Evolutionary conservation across 805 yeast genomes (phyloP).

Genomic region (Kluyveromyces dobzhanskii): DNA sequence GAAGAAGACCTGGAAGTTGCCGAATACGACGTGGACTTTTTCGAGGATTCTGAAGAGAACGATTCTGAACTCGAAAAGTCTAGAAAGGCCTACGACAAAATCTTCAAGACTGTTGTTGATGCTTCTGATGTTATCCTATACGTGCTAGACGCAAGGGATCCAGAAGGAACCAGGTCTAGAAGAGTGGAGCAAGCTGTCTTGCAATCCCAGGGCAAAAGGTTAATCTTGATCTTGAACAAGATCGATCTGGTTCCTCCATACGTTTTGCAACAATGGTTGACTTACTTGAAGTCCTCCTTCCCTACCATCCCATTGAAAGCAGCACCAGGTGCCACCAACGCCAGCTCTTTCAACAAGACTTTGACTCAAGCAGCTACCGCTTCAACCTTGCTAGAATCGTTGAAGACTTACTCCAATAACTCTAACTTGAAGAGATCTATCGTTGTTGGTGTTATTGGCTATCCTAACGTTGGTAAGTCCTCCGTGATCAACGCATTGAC

Average conservation of each 20-base stretch:
- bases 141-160: conserved; percentile 96
- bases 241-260: conserved; percentile 87
- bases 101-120: conserved; percentile 88
- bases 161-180: conserved; percentile 87
- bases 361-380: conserved; percentile 68
- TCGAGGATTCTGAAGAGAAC: conserved; percentile 36
- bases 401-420: conserved; percentile 78
- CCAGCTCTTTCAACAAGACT: conserved; percentile 62
- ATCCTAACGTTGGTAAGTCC: conserved; percentile 95
- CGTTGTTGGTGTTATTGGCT: conserved; percentile 92
- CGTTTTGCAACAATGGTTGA: conserved; percentile 76
- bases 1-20: conserved; percentile 39
- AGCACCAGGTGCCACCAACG: conserved; percentile 62
- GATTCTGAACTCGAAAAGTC: conserved; percentile 56
- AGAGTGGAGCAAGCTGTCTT: conserved; percentile 86
- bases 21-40: conserved; percentile 41
- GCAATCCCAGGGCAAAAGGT: conserved; percentile 65
- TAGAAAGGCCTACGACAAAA: conserved; percentile 86
- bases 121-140: conserved; percentile 85
- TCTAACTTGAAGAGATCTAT: conserved; percentile 82
- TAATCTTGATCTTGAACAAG: conserved; percentile 81
- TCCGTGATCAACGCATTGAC: conserved; percentile 87
- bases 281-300: conserved; percentile 68
- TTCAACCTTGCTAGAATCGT: conserved; percentile 61
- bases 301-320: conserved; percentile 90